A percentile compares a stretch with the other conserved stretches of the same genome.
Evolutionary conservation across 129 eudicot genomes (phyloP).

Genomic region (Apium graveolens): DNA sequence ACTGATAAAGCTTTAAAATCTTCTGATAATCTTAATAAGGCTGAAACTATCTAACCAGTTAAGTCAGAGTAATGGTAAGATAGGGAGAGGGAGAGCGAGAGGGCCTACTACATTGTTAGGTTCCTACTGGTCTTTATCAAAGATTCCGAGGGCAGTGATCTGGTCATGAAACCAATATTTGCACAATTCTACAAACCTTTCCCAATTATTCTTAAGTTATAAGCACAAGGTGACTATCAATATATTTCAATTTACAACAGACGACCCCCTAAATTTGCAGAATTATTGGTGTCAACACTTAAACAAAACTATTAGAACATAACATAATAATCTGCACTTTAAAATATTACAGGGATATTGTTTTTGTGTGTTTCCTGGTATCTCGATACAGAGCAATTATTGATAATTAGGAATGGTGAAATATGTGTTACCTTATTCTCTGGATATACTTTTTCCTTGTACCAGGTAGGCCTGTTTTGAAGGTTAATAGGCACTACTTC

Average conservation of each 20-base stretch:
- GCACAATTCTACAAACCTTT: background rate
- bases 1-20: background rate
- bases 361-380: background rate
- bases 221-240: background rate
- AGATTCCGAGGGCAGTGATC: background rate
- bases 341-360: background rate
- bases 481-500: slow-evolving; percentile 60
- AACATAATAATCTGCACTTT: background rate
- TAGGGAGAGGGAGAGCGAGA: background rate
- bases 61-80: background rate
- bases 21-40: background rate
- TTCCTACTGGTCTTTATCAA: background rate
- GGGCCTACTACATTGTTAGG: background rate
- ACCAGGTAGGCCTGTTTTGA: slow-evolving; percentile 61
- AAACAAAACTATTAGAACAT: background rate
- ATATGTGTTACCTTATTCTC: slow-evolving; percentile 48
- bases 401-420: background rate
- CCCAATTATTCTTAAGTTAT: background rate
- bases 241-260: background rate
- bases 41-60: background rate
- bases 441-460: slow-evolving; percentile 74
- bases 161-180: background rate
- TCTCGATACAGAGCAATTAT: background rate
- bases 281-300: background rate
- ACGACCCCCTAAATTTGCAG: background rate